Base-by-base conservation (phyloP, 2,329 filamentous ascomycete species). In the Dendryphion nanum region DNA sequence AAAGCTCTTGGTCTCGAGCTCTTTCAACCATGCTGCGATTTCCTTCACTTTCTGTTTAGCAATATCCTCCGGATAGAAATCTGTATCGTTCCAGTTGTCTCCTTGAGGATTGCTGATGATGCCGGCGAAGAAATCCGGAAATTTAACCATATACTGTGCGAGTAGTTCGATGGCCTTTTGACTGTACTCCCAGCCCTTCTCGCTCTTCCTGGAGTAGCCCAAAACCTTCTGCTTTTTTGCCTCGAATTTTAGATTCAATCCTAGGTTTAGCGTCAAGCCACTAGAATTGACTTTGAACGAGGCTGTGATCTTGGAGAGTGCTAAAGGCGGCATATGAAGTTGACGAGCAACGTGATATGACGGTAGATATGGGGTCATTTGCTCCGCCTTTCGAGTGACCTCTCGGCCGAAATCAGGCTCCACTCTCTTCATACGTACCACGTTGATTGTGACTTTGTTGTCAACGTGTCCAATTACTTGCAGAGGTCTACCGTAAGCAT, bases 241-340 rank as follows among this genome's bases (percentile, higher is more conserved):
- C 63, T 98, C 93, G 43, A 98, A 98, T 65, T 98, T 98, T 50
- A 98, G 76, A 58, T 98, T 98, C 44, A 98, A 75, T 0, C 93
- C 93, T 17, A 98, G 73, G 55, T 98, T 98, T 45, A 95, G 77
- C 53, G 87, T 86, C 41, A 89, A 74, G 18, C 86, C 89, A 40
- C 88, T 88, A 4, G 91, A 81, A 14, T 81, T 81, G 40, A 98
- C 86, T 38, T 84, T 86, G 65, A 95, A 97, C 0, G 91, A 90
- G 2, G 93, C 95, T 0, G 93, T 97, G 55, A 98, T 86, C 74
- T 95, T 98, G 67, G 90, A 95, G 20, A 98, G 73, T 2, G 93
- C 86, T 34, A 98, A 75, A 6, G 90, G 85, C 49, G 95, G 90
- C 44, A 98, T 74, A 4, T 80, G 77, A 8, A 98, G 75, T 60